These are phyloP conservation scores for Patellaria atrata DNA, from an alignment of 495 filamentous ascomycete species.

Conservation along the genomic window DNA sequence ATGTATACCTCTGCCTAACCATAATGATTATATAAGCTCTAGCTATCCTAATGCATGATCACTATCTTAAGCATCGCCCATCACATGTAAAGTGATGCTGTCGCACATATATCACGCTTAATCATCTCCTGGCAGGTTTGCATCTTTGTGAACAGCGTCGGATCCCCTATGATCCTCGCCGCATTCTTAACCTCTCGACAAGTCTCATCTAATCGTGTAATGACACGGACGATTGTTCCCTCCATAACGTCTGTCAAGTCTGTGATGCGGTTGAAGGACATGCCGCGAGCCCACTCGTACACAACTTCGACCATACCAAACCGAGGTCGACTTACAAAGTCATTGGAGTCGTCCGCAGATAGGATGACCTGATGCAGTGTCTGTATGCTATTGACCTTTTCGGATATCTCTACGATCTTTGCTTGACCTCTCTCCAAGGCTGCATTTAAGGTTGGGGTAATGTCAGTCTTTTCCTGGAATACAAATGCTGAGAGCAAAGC, in stretches of 20 bases:
- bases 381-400: slow-evolving; percentile 81
- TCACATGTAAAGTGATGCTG: slow-evolving; percentile 6
- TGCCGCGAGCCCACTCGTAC: slow-evolving; percentile 94
- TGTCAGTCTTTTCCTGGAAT: slow-evolving; percentile 95
- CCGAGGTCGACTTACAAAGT: slow-evolving; percentile 72
- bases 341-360: slow-evolving; percentile 73
- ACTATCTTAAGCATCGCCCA: not conserved
- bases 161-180: slow-evolving; percentile 91
- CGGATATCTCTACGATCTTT: slow-evolving; percentile 73
- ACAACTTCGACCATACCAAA: slow-evolving; percentile 96
- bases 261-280: slow-evolving; percentile 97
- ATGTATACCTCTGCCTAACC: no score
- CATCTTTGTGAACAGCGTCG: slow-evolving; percentile 89
- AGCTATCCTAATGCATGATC: not conserved
- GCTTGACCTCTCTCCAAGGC: slow-evolving; percentile 71
- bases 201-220: slow-evolving; percentile 85
- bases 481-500: slow-evolving; percentile 89
- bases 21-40: no score
- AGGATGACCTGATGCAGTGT: slow-evolving; percentile 81
- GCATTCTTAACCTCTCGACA: slow-evolving; percentile 97
- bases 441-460: slow-evolving; percentile 66
- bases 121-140: slow-evolving; percentile 91
- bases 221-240: slow-evolving; percentile 87
- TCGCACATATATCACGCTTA: slow-evolving; percentile 59
- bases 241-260: slow-evolving; percentile 94